A percentile compares a stretch with the other conserved stretches of the same genome.
phyloP scores from a whole-genome alignment of 306 rosid species.

The Potentilla sterilis region DNA sequence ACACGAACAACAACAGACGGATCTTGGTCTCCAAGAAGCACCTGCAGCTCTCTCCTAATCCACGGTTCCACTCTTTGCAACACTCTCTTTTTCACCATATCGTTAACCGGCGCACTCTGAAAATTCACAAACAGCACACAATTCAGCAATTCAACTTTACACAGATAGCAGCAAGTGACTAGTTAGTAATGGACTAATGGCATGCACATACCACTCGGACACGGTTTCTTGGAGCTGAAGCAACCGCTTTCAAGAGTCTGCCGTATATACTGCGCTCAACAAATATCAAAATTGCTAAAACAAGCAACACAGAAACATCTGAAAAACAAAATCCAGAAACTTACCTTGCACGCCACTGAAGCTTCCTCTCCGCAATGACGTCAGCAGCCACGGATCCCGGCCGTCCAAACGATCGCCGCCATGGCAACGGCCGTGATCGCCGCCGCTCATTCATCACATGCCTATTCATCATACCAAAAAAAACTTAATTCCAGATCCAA shows the following conservation, averaged over 20 bases:
- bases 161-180: not conserved
- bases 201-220: constrained; percentile 30
- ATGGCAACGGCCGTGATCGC: constrained; percentile 39
- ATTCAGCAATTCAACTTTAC: not conserved
- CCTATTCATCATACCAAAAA: constrained; percentile 9
- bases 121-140: constrained; percentile 1
- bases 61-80: constrained; percentile 52
- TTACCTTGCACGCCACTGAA: constrained; percentile 63
- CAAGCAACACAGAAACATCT: not conserved
- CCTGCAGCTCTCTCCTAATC: constrained; percentile 62
- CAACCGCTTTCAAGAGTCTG: constrained; percentile 35
- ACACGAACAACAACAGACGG: constrained; percentile 59
- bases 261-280: constrained; percentile 34
- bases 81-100: constrained; percentile 30
- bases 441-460: constrained; percentile 22
- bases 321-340: not conserved
- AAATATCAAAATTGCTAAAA: not conserved
- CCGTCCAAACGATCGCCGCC: constrained; percentile 64
- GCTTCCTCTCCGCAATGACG: constrained; percentile 41
- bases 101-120: constrained; percentile 27
- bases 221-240: constrained; percentile 26
- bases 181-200: not conserved
- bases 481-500: not conserved
- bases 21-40: constrained; percentile 46
- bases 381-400: constrained; percentile 33